A percentile compares a stretch with the other conserved stretches of the same genome.
Conservation (phyloP, 2,329 filamentous ascomycete genomes). For the Arthrobotrys iridis region DNA sequence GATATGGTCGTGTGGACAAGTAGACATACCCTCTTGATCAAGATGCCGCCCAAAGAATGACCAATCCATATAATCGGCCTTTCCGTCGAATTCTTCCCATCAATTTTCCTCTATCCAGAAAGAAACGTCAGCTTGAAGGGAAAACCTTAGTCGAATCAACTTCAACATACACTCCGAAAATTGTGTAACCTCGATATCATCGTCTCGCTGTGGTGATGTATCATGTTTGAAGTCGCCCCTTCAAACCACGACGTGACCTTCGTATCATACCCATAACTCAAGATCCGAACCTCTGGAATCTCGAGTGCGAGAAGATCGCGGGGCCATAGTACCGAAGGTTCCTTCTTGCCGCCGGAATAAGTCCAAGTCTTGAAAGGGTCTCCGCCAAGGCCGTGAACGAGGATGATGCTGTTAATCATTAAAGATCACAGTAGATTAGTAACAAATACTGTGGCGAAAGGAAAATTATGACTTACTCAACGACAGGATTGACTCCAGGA, state of each 20-base stretch:
- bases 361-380: constrained; percentile 58
- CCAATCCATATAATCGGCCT: constrained; percentile 58
- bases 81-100: constrained; percentile 54
- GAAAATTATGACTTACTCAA: constrained; percentile 50
- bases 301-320: constrained; percentile 58
- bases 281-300: constrained; percentile 58
- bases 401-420: constrained; percentile 55
- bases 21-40: constrained; percentile 55
- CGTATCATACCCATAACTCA: constrained; percentile 59
- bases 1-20: not conserved
- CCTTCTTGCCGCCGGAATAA: constrained; percentile 49
- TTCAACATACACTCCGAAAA: constrained; percentile 54
- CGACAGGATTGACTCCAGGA: constrained; percentile 52
- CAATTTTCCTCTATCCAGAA: constrained; percentile 53
- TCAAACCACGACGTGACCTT: constrained; percentile 57
- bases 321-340: constrained; percentile 57
- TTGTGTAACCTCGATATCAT: constrained; percentile 58
- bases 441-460: not conserved
- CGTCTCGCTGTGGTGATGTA: constrained; percentile 58
- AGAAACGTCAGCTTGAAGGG: not conserved
- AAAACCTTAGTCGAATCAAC: not conserved
- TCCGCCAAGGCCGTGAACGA: constrained; percentile 58
- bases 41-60: constrained; percentile 57
- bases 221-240: constrained; percentile 57
- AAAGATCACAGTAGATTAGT: not conserved